These are phyloP conservation scores for Rubus idaeus DNA, from an alignment of 306 rosid species.

Conservation along the genomic window DNA sequence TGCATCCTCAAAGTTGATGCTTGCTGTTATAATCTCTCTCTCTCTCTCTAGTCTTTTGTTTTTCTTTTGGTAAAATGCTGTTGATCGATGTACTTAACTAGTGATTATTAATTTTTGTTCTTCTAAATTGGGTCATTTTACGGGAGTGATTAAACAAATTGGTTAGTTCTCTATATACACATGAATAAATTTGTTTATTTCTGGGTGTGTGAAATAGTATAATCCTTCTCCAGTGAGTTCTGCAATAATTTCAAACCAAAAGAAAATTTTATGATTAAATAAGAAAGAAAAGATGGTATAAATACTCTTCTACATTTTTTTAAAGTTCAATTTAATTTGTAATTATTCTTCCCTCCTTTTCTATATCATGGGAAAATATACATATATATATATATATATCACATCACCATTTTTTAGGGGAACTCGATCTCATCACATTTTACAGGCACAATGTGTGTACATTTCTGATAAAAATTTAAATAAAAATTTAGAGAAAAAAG, in stretches of 20 bases:
- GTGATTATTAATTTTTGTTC: background rate
- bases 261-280: background rate
- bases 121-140: conserved; percentile 1
- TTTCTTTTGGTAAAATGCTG: background rate
- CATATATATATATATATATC: no score
- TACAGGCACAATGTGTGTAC: background rate
- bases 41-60: background rate
- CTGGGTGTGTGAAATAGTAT: background rate
- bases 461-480: background rate
- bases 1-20: conserved; percentile 12
- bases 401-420: background rate
- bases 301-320: background rate
- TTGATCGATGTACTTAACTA: background rate
- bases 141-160: background rate
- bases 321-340: background rate
- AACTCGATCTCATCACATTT: background rate
- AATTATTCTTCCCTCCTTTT: background rate
- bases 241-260: background rate
- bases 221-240: background rate
- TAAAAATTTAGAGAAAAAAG: background rate
- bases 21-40: background rate
- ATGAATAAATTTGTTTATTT: background rate
- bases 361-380: background rate
- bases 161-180: background rate
- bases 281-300: background rate